A percentile compares a stretch with the other conserved stretches of the same genome.
Evolutionary conservation across 2,329 filamentous ascomycete genomes (phyloP).

Genomic region (Neopestalotiopsis sp.): DNA sequence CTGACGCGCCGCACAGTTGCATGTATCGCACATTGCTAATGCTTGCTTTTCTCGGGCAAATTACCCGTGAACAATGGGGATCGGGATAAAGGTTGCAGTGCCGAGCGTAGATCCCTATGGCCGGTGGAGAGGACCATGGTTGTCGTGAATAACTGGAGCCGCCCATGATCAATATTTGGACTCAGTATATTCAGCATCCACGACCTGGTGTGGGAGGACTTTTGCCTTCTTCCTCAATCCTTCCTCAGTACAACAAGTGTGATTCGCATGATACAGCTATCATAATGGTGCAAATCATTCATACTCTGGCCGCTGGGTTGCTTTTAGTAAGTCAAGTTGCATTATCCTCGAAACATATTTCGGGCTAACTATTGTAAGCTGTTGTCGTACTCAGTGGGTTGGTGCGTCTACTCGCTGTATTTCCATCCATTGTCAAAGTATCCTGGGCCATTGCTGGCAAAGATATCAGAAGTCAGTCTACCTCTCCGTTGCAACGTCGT

Average conservation of each 20-base stretch:
- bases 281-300: too few species aligned
- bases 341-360: background rate
- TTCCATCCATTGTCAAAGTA: constrained; percentile 30
- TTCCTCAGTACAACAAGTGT: too few species aligned
- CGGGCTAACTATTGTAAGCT: background rate
- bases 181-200: too few species aligned
- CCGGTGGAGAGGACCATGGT: background rate
- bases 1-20: background rate
- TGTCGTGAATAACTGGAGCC: too few species aligned
- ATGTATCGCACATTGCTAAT: background rate
- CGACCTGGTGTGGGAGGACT: too few species aligned
- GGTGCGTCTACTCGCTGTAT: constrained; percentile 21
- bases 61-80: background rate
- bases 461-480: constrained; percentile 25
- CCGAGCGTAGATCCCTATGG: background rate
- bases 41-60: background rate
- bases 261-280: too few species aligned
- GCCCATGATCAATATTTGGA: too few species aligned
- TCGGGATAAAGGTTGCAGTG: background rate
- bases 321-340: background rate
- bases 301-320: background rate
- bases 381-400: constrained; percentile 15
- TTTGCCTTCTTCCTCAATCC: too few species aligned
- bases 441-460: constrained; percentile 26
- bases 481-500: background rate